A percentile compares a stretch with the other conserved stretches of the same genome.
Conservation (phyloP, 176 grass and related monocot species). For the Rhipidocladum racemiflorum region DNA sequence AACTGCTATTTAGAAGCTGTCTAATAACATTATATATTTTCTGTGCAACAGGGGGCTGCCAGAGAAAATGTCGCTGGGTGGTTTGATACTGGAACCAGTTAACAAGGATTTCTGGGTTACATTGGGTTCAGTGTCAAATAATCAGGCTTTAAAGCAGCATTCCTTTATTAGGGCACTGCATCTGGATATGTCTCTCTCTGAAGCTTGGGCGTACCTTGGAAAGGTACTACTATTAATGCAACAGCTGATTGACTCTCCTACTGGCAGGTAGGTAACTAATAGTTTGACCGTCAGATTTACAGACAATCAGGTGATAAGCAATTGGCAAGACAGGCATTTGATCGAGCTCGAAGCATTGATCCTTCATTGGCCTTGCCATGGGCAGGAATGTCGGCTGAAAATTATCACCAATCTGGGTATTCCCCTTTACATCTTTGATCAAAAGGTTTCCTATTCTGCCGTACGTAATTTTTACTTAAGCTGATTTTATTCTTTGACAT, state of each 20-base stretch:
- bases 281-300: slow-evolving; percentile 67
- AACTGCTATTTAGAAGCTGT: slow-evolving; percentile 2
- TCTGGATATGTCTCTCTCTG: slow-evolving; percentile 70
- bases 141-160: slow-evolving; percentile 88
- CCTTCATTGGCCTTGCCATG: slow-evolving; percentile 91
- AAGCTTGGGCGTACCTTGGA: slow-evolving; percentile 90
- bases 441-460: not conserved
- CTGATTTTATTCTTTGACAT: slow-evolving; percentile 42
- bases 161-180: slow-evolving; percentile 76
- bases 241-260: slow-evolving; percentile 17
- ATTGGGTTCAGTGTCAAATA: slow-evolving; percentile 67
- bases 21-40: slow-evolving; percentile 45
- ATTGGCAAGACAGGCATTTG: slow-evolving; percentile 80
- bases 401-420: slow-evolving; percentile 42
- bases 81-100: slow-evolving; percentile 65
- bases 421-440: not conserved
- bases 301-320: slow-evolving; percentile 72
- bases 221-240: slow-evolving; percentile 54
- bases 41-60: slow-evolving; percentile 61
- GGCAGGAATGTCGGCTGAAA: slow-evolving; percentile 83
- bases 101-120: slow-evolving; percentile 95
- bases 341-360: slow-evolving; percentile 92
- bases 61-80: slow-evolving; percentile 88
- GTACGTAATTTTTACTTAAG: slow-evolving; percentile 12
- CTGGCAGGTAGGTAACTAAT: slow-evolving; percentile 19